A percentile compares a stretch with the other conserved stretches of the same genome.
phyloP scores from a whole-genome alignment of 23 red algal genomes.

The Agarophyton chilense region DNA sequence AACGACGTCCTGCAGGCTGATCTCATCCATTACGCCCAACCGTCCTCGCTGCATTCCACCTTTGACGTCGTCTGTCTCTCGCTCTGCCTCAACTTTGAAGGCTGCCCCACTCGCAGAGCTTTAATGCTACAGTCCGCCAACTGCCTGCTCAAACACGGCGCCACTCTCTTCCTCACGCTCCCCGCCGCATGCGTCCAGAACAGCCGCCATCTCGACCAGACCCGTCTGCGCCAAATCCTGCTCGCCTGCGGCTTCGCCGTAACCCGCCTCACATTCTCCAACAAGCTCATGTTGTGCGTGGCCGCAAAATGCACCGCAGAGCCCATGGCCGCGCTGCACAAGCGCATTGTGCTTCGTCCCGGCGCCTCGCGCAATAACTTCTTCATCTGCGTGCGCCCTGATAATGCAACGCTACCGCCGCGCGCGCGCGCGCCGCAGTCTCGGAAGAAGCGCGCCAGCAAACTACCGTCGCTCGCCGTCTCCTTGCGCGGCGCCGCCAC shows the following conservation, averaged over 20 bases:
- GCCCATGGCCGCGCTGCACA: neutral
- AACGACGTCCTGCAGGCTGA: constrained; percentile 41
- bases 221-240: neutral
- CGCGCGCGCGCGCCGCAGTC: neutral
- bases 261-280: neutral
- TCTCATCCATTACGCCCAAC: constrained; percentile 36
- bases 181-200: constrained; percentile 47
- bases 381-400: constrained; percentile 19
- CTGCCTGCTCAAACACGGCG: neutral
- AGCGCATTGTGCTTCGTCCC: neutral
- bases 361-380: constrained; percentile 56
- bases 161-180: constrained; percentile 29
- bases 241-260: constrained; percentile 7
- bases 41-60: neutral
- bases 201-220: constrained; percentile 40
- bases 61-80: constrained; percentile 49
- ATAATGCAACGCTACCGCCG: too few species aligned
- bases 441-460: neutral
- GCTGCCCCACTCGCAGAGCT: constrained; percentile 19
- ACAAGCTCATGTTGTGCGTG: constrained; percentile 25
- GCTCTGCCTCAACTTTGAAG: constrained; percentile 64
- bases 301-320: neutral
- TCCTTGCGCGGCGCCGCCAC: neutral
- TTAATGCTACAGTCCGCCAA: constrained; percentile 26
- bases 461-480: too few species aligned